phyloP scores from a whole-genome alignment of 2,329 filamentous ascomycete species.

The Hypoxylon sp. region DNA sequence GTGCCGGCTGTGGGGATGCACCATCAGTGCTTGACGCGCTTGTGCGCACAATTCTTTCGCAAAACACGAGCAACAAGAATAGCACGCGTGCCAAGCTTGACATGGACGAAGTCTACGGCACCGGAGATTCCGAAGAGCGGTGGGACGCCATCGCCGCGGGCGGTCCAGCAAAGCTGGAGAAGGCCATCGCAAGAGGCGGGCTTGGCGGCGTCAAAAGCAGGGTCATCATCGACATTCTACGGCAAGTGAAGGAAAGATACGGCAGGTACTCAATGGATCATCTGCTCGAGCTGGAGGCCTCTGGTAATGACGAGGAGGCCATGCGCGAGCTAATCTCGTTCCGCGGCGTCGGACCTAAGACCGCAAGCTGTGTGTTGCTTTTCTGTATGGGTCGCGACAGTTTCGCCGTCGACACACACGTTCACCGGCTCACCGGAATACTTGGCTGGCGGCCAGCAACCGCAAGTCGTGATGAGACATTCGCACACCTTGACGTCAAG shows the following conservation, averaged over 20 bases:
- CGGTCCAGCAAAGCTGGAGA: conserved; percentile 59
- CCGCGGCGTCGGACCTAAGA: conserved; percentile 68
- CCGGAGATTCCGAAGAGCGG: conserved; percentile 54
- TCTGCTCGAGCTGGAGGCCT: conserved; percentile 61
- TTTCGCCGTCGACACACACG: conserved; percentile 69
- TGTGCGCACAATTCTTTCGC: conserved; percentile 66
- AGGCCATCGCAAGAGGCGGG: conserved; percentile 79
- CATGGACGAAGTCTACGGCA: conserved; percentile 62
- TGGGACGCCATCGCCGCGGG: conserved; percentile 61
- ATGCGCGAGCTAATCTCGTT: conserved; percentile 67
- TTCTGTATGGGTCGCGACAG: conserved; percentile 64
- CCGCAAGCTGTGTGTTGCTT: conserved; percentile 66
- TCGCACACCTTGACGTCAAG: conserved; percentile 64
- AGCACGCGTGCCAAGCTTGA: conserved; percentile 72
- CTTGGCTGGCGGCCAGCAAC: conserved; percentile 64
- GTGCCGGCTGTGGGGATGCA: conserved; percentile 73
- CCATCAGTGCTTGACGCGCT: conserved; percentile 67
- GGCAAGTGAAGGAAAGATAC: conserved; percentile 68
- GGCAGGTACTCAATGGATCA: conserved; percentile 65
- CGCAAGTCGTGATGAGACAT: conserved; percentile 62
- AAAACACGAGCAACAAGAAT: conserved; percentile 67
- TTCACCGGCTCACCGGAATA: conserved; percentile 64
- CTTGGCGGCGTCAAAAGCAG: conserved; percentile 80
- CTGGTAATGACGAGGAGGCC: conserved; percentile 59
- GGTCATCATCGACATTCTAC: conserved; percentile 77